Percentiles rank a stretch among this genome's conserved stretches.
phyloP scores from a whole-genome alignment of 2,329 filamentous ascomycete species.

The Teratosphaeria viscida region DNA sequence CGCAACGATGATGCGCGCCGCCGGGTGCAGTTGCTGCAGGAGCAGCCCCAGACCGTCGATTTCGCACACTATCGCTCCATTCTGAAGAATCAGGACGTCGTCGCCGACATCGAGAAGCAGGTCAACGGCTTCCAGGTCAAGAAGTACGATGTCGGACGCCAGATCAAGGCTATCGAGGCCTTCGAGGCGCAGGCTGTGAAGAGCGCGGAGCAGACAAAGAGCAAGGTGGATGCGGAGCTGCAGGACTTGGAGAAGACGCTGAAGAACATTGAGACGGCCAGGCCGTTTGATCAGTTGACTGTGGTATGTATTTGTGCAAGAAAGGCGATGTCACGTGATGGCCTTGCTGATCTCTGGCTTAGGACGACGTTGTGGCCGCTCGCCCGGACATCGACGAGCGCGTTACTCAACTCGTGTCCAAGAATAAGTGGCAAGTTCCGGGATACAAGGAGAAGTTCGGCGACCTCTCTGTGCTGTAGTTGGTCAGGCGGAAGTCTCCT shows the following conservation, averaged over 20 bases:
- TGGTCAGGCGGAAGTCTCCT: conserved; percentile 12
- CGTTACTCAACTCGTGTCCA: conserved; percentile 86
- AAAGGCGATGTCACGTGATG: conserved; percentile 14
- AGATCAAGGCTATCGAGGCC: conserved; percentile 95
- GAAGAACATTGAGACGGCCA: conserved; percentile 91
- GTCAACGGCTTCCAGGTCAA: conserved; percentile 84
- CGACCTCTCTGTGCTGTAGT: conserved; percentile 89
- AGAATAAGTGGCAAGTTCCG: conserved; percentile 95
- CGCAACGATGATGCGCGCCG: conserved; percentile 98
- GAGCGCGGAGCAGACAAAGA: conserved; percentile 95
- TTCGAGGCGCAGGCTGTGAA: conserved; percentile 96
- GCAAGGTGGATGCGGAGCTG: conserved; percentile 88
- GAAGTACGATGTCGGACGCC: conserved; percentile 84
- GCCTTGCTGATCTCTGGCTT: conserved; percentile 15
- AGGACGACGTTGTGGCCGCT: conserved; percentile 92
- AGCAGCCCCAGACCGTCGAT: conserved; percentile 79
- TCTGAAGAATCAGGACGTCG: conserved; percentile 90
- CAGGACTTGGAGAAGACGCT: conserved; percentile 88
- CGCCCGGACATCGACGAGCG: conserved; percentile 97
- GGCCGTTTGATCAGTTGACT: conserved; percentile 93
- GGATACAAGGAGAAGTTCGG: conserved; percentile 99
- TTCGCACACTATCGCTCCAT: conserved; percentile 83
- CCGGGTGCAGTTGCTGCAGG: conserved; percentile 73
- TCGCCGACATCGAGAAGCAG: conserved; percentile 96
- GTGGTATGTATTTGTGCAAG: conserved; percentile 58